A percentile compares a stretch with the other conserved stretches of the same genome.
Evolutionary conservation across 495 filamentous ascomycete genomes (phyloP).

Genomic region (Aspergillus bridgeri): DNA sequence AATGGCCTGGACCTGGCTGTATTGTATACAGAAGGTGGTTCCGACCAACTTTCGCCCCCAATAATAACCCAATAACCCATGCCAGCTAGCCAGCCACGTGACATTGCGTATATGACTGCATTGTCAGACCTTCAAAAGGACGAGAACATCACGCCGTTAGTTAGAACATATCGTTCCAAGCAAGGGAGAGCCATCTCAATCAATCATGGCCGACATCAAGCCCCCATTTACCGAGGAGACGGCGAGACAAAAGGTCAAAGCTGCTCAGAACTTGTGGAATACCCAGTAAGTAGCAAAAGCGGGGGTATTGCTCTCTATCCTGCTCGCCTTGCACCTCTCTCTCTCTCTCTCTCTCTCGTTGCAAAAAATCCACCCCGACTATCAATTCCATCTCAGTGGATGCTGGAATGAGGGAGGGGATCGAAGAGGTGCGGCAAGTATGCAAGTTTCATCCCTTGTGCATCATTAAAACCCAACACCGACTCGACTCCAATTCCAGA

Average conservation of each 20-base stretch:
- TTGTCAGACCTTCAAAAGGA: not conserved
- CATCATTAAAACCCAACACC: conserved; percentile 10
- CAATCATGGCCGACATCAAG: conserved; percentile 51
- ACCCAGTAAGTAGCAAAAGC: conserved; percentile 51
- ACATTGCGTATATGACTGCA: conserved; percentile 1
- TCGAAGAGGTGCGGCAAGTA: not conserved
- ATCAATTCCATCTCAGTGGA: not conserved
- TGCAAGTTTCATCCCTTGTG: conserved; percentile 30
- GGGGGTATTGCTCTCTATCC: not conserved
- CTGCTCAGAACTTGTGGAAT: conserved; percentile 84
- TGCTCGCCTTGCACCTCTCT: conserved; percentile 1
- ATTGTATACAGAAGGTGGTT: too few species aligned
- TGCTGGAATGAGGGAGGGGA: conserved; percentile 14
- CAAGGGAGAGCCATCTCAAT: not conserved
- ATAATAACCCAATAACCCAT: not conserved
- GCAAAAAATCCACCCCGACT: not conserved
- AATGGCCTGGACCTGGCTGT: not conserved
- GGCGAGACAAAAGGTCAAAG: conserved; percentile 77
- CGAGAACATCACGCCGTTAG: not conserved
- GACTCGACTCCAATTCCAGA: not conserved
- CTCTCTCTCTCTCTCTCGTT: not conserved
- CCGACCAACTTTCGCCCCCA: not conserved
- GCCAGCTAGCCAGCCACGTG: conserved; percentile 4
- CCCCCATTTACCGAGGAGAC: conserved; percentile 81
- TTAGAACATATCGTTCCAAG: not conserved